Evolutionary conservation across 306 rosid genomes (phyloP).

Genomic region (Gleditsia sinensis): DNA sequence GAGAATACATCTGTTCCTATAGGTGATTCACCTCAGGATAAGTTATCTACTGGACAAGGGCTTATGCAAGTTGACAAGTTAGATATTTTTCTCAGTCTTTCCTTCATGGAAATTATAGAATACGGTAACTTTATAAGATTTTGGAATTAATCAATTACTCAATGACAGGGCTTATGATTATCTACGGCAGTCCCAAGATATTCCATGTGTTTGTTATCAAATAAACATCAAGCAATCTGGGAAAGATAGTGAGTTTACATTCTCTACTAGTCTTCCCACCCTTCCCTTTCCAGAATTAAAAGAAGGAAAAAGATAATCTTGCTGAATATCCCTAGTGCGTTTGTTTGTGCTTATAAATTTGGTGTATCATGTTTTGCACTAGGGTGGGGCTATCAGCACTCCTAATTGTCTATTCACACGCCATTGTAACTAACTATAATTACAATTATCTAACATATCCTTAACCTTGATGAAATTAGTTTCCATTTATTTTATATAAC

Average conservation of each 20-base stretch:
- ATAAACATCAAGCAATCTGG: constrained; percentile 73
- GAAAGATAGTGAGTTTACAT: constrained; percentile 75
- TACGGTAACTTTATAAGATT: constrained; percentile 25
- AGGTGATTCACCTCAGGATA: constrained; percentile 81
- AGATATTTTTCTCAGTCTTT: constrained; percentile 42
- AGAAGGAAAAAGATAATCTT: constrained; percentile 16
- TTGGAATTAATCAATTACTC: constrained; percentile 28
- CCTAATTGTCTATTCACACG: no score
- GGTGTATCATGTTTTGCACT: constrained; percentile 19
- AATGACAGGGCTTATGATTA: constrained; percentile 88
- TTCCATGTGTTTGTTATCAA: constrained; percentile 79
- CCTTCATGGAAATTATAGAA: constrained; percentile 19
- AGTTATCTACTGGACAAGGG: constrained; percentile 89
- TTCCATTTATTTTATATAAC: no score
- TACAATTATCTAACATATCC: no score
- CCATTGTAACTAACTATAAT: no score
- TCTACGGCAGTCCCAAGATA: constrained; percentile 55
- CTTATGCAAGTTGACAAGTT: constrained; percentile 99
- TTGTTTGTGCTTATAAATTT: constrained; percentile 8
- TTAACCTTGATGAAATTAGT: no score
- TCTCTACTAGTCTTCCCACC: constrained; percentile 23
- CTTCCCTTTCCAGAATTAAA: constrained; percentile 13
- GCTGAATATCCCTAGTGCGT: background rate
- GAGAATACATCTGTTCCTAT: constrained; percentile 83
- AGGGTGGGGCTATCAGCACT: no score